These are phyloP conservation scores for Sicyos edulis DNA, from an alignment of 306 rosid genomes.

Conservation along the genomic window DNA sequence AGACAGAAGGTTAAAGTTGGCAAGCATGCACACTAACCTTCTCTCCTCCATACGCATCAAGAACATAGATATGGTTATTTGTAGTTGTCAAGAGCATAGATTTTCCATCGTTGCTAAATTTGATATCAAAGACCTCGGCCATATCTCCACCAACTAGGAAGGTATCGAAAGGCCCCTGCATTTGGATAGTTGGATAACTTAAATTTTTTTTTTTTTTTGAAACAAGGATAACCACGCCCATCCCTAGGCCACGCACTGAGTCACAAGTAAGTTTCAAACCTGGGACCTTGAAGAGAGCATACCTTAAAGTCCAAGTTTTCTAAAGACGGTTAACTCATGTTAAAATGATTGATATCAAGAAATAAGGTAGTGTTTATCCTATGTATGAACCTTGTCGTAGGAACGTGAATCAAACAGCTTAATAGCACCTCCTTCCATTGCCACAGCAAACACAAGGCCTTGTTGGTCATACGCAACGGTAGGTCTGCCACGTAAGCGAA, in stretches of 20 bases:
- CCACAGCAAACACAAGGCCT: slow-evolving; percentile 97
- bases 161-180: slow-evolving; percentile 94
- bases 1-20: not conserved
- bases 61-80: slow-evolving; percentile 76
- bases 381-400: slow-evolving; percentile 71
- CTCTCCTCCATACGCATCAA: slow-evolving; percentile 92
- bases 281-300: too few species aligned
- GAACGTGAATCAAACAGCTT: slow-evolving; percentile 94
- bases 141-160: slow-evolving; percentile 97
- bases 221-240: too few species aligned
- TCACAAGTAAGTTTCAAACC: too few species aligned
- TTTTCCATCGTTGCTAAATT: slow-evolving; percentile 93
- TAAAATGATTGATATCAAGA: slow-evolving; percentile 1
- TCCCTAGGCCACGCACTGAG: too few species aligned
- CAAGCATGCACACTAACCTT: slow-evolving; percentile 48
- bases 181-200: slow-evolving; percentile 28
- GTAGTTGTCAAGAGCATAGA: slow-evolving; percentile 95
- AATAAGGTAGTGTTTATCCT: slow-evolving; percentile 17
- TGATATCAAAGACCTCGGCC: slow-evolving; percentile 92
- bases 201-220: too few species aligned
- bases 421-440: slow-evolving; percentile 99
- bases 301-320: not conserved
- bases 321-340: not conserved
- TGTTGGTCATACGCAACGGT: slow-evolving; percentile 98
- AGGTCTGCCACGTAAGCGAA: slow-evolving; percentile 86